Evolutionary conservation across 1,284 basidiomycete genomes (phyloP).

Genomic region (Cutaneotrichosporon spelunceum): DNA sequence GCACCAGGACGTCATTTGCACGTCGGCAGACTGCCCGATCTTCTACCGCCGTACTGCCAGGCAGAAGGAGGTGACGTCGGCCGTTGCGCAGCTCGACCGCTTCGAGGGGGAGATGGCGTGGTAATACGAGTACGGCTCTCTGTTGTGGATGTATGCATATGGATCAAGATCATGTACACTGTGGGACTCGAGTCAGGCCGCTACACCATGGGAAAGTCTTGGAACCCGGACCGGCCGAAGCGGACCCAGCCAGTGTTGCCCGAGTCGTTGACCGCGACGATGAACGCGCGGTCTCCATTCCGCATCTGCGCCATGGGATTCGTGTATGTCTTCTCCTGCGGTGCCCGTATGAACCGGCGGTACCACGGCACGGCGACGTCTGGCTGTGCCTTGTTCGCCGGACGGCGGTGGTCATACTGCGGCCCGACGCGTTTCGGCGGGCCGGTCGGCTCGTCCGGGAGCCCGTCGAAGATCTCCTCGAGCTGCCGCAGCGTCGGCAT

Average conservation of each 20-base stretch:
- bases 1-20: conserved; percentile 95
- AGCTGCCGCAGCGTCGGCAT: conserved; percentile 45
- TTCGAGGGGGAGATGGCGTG: conserved; percentile 61
- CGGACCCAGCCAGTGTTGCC: conserved; percentile 85
- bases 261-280: conserved; percentile 85
- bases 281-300: conserved; percentile 75
- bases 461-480: conserved; percentile 37
- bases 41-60: conserved; percentile 97
- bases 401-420: conserved; percentile 32
- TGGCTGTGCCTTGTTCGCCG: background rate
- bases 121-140: too few species aligned
- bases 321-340: background rate
- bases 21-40: conserved; percentile 95
- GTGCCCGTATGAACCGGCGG: background rate
- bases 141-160: conserved; percentile 11
- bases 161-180: conserved; percentile 39
- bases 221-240: conserved; percentile 82
- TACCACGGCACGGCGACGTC: background rate
- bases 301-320: conserved; percentile 69
- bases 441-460: conserved; percentile 41
- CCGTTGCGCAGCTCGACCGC: conserved; percentile 69
- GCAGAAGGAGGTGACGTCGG: conserved; percentile 90
- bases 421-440: conserved; percentile 44
- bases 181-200: too few species aligned
- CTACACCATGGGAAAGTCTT: conserved; percentile 66